Evolutionary conservation across 305 asterid genomes (phyloP), one percentile per base, ranked within the genome.

Genomic region (Rubia tinctorum): DNA sequence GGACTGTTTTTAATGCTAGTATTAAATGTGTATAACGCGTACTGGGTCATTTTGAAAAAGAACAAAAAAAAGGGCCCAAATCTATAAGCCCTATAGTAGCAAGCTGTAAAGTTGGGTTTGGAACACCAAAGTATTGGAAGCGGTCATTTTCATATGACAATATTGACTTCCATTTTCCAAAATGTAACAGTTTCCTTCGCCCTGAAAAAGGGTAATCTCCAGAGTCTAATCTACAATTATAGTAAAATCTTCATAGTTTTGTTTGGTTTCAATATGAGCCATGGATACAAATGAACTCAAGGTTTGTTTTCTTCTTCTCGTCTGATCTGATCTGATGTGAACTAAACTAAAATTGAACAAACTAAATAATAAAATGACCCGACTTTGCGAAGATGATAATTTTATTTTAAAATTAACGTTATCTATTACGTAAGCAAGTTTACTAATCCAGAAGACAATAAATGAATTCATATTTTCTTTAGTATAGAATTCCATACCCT

Each of bases 11-110:
- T 30, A 1, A 30, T 30, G 34, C 34, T 30, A 30, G 3, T 30
- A 30, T 30, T 30, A 30, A 30, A 30, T 1, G 34, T 3, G 34
- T 30, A 30, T 30, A 30, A 30, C 3, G 34, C 3, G 34, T 30
- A 30, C 34, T 49, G 15, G 7, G 55, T 49, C 55, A 13, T 49
- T 49, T 49, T 3, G 55, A 49, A 13, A 49, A 14, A 18, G 55
- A 49, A 49, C 6, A 13, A 12, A 2, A 13, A 12, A 47, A 47
- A 17, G 53, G n/a, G 0, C 2, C 37, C 67, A n/a, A 10, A 5
- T 58, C n/a, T n/a, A n/a, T n/a, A 63, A 34, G 10, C 37, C 68
- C 68, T 63, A 17, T 63, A 14, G 25, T n/a, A 27, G 68, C 68
- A 30, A 63, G 8, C 15, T 30, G 68, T 34, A 6, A 63, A 34